Conservation (phyloP, 768 basidiomycete species). For the Rhizopogon vinicolor region DNA sequence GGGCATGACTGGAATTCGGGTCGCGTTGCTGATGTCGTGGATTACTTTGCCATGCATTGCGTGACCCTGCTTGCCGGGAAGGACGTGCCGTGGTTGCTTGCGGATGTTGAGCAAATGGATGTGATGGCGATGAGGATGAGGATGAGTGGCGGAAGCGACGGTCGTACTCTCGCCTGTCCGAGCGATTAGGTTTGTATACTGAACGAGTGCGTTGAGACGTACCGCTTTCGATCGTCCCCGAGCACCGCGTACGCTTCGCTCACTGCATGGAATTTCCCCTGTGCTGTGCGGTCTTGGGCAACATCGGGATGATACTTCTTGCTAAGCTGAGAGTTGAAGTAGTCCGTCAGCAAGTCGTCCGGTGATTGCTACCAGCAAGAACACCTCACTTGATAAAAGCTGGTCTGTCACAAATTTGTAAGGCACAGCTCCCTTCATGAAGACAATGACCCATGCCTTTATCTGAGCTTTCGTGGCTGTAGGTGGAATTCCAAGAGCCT, state of each 20-base stretch:
- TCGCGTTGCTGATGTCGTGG: conserved; percentile 7
- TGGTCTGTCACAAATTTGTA: conserved; percentile 12
- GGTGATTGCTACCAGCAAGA: not conserved
- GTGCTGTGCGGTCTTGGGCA: conserved; percentile 31
- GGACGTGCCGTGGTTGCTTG: conserved; percentile 25
- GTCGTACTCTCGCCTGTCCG: conserved; percentile 28
- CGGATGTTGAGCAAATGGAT: conserved; percentile 16
- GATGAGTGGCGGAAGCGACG: conserved; percentile 12
- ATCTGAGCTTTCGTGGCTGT: conserved; percentile 28
- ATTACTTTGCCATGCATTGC: conserved; percentile 22
- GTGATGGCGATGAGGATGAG: not conserved
- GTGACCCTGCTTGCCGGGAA: conserved; percentile 19
- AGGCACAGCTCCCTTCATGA: conserved; percentile 1
- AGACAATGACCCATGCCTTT: conserved; percentile 15
- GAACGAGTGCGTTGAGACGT: not conserved
- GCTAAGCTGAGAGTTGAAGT: conserved; percentile 33
- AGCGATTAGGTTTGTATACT: not conserved
- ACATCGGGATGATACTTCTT: conserved; percentile 45
- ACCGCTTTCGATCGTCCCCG: conserved; percentile 43
- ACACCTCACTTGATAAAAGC: conserved; percentile 25
- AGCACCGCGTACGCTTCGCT: conserved; percentile 45
- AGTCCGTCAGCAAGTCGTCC: not conserved
- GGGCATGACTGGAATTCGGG: conserved; percentile 4
- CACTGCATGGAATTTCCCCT: conserved; percentile 37
- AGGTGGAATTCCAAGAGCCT: conserved; percentile 20